phyloP scores from a whole-genome alignment of 495 filamentous ascomycete genomes.

The Penicillium roqueforti region DNA sequence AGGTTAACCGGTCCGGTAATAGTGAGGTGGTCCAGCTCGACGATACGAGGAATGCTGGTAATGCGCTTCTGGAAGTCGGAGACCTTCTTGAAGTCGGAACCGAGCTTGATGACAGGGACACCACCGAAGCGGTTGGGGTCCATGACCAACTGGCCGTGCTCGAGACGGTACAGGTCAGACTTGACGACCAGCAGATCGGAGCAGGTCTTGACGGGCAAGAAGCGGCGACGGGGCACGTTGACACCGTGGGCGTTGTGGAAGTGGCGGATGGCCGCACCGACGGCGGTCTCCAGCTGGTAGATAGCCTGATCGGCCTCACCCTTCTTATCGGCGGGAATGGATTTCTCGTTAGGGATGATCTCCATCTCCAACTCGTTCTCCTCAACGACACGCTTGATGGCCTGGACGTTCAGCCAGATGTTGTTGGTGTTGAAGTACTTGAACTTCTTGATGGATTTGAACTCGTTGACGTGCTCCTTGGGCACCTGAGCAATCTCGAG shows the following conservation, averaged over 20 bases:
- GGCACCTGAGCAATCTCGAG: slow-evolving; percentile 99
- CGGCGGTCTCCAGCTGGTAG: slow-evolving; percentile 96
- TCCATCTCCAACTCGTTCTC: slow-evolving; percentile 98
- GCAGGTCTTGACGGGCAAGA: slow-evolving; percentile 99
- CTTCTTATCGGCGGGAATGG: slow-evolving; percentile 98
- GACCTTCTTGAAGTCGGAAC: slow-evolving; percentile 99
- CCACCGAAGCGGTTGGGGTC: slow-evolving; percentile 94
- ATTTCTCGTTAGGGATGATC: slow-evolving; percentile 99
- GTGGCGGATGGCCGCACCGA: slow-evolving; percentile 97
- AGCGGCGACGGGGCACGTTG: slow-evolving; percentile 95
- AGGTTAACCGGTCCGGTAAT: slow-evolving; percentile 97
- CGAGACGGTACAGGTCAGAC: slow-evolving; percentile 98
- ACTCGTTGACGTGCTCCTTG: slow-evolving; percentile 99
- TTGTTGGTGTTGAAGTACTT: slow-evolving; percentile 99
- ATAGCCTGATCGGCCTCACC: slow-evolving; percentile 97
- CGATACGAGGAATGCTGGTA: slow-evolving; percentile 91
- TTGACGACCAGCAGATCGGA: slow-evolving; percentile 99
- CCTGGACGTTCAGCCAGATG: slow-evolving; percentile 98
- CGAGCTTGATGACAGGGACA: slow-evolving; percentile 99
- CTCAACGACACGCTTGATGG: slow-evolving; percentile 98
- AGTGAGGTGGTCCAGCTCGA: slow-evolving; percentile 96
- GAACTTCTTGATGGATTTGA: slow-evolving; percentile 99
- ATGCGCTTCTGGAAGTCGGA: slow-evolving; percentile 99
- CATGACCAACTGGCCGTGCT: slow-evolving; percentile 97
- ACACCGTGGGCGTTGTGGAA: slow-evolving; percentile 98